Percentiles rank a stretch among this genome's conserved stretches.
Evolutionary conservation across 306 rosid genomes (phyloP).

Genomic region (Clitoria ternatea): DNA sequence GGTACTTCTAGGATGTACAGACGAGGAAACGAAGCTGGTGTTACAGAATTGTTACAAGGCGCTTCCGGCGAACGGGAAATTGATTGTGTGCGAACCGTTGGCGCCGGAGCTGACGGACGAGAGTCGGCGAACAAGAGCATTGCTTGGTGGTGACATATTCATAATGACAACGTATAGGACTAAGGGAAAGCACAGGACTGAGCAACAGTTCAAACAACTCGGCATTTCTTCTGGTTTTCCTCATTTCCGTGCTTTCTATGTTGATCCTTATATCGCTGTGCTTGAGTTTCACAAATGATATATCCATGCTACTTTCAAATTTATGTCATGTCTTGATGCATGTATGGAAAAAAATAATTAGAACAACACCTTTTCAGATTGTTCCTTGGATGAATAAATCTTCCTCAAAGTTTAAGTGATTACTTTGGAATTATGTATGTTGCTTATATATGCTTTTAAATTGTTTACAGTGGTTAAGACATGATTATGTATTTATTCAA

Average conservation of each 20-base stretch:
- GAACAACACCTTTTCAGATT: background rate
- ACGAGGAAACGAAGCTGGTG: slow-evolving; percentile 51
- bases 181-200: slow-evolving; percentile 72
- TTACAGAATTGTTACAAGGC: slow-evolving; percentile 62
- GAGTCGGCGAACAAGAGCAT: slow-evolving; percentile 60
- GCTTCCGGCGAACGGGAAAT: slow-evolving; percentile 58
- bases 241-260: slow-evolving; percentile 40
- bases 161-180: slow-evolving; percentile 65
- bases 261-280: slow-evolving; percentile 46
- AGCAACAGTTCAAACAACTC: slow-evolving; percentile 45
- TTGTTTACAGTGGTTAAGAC: no score
- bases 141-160: slow-evolving; percentile 57
- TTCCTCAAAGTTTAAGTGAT: background rate
- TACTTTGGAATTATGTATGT: background rate
- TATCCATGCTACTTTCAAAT: background rate
- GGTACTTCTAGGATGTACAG: slow-evolving; percentile 61
- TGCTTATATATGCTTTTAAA: no score
- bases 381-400: background rate
- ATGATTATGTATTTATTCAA: no score
- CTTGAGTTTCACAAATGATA: slow-evolving; percentile 67
- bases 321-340: background rate
- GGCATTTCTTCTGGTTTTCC: slow-evolving; percentile 53
- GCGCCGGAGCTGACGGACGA: slow-evolving; percentile 56
- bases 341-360: background rate
- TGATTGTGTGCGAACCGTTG: slow-evolving; percentile 74